A percentile compares a stretch with the other conserved stretches of the same genome.
Evolutionary conservation across 768 basidiomycete genomes (phyloP).

Genomic region (Russula foetens): DNA sequence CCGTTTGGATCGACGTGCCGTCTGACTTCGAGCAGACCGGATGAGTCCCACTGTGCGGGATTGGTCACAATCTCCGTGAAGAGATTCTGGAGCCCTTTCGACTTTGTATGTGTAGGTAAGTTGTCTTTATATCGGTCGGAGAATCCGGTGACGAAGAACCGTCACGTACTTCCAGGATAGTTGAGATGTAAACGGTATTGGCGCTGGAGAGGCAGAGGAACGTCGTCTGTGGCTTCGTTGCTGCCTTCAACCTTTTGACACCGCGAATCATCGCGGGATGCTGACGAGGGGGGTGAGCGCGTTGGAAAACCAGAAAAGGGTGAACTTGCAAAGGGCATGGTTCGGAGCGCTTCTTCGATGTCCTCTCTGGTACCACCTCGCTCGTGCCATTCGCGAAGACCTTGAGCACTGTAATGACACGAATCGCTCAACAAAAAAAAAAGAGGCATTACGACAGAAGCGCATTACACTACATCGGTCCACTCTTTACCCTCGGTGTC

Average conservation of each 20-base stretch:
- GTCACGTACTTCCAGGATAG: conserved; percentile 65
- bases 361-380: conserved; percentile 63
- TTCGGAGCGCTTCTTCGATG: conserved; percentile 68
- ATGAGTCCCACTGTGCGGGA: conserved; percentile 73
- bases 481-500: conserved; percentile 66
- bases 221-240: conserved; percentile 54
- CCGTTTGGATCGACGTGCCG: conserved; percentile 69
- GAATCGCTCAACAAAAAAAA: neutral
- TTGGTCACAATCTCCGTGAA: conserved; percentile 90
- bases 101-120: conserved; percentile 33
- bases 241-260: conserved; percentile 66
- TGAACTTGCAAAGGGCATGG: conserved; percentile 76
- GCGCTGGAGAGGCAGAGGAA: conserved; percentile 93
- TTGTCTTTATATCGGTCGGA: neutral
- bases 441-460: neutral
- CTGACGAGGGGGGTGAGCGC: conserved; percentile 34
- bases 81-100: conserved; percentile 60
- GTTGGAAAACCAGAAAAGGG: neutral
- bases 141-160: neutral
- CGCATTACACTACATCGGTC: conserved; percentile 90
- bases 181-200: conserved; percentile 85
- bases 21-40: conserved; percentile 64
- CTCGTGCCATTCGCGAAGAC: conserved; percentile 60
- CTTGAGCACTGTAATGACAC: conserved; percentile 43
- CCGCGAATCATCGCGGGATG: conserved; percentile 95